Evolutionary conservation across 1,284 basidiomycete species (phyloP).

Genomic region (Leccinum fuscescens): DNA sequence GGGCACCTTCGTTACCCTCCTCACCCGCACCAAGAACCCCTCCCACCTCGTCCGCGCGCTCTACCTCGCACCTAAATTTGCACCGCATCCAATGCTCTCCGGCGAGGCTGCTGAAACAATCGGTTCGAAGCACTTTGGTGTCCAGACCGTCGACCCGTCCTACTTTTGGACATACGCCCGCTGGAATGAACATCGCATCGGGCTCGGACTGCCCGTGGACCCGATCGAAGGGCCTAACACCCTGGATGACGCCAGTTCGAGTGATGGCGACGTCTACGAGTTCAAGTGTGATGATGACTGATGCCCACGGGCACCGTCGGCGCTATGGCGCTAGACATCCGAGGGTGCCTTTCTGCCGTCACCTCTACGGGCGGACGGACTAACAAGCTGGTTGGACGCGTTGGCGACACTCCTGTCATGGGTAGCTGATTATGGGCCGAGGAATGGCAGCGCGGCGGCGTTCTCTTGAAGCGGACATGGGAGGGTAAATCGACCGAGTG

Average conservation of each 20-base stretch:
- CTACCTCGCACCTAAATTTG: constrained; percentile 60
- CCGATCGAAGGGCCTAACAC: constrained; percentile 41
- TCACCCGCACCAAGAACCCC: constrained; percentile 71
- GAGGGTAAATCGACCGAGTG: constrained; percentile 35
- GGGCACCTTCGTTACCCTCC: constrained; percentile 62
- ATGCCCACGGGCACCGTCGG: constrained; percentile 79
- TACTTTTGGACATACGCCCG: constrained; percentile 75
- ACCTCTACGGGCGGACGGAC: constrained; percentile 82
- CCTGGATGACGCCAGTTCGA: constrained; percentile 1
- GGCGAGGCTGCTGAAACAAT: constrained; percentile 61
- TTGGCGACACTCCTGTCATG: constrained; percentile 80
- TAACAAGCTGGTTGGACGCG: constrained; percentile 77
- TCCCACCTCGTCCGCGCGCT: constrained; percentile 67
- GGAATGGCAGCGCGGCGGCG: constrained; percentile 52
- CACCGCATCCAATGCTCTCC: constrained; percentile 71
- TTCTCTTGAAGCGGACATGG: constrained; percentile 41
- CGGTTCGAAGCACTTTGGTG: constrained; percentile 48
- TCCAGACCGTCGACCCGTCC: constrained; percentile 62
- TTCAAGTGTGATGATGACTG: constrained; percentile 25
- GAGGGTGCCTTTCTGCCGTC: constrained; percentile 68
- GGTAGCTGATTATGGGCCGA: constrained; percentile 82
- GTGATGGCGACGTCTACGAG: neutral
- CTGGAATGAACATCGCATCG: constrained; percentile 73
- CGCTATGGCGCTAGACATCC: constrained; percentile 73
- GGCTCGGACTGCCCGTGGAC: constrained; percentile 67